phyloP scores from a whole-genome alignment of 768 basidiomycete species.

The Udeniomyces megalosporus region DNA sequence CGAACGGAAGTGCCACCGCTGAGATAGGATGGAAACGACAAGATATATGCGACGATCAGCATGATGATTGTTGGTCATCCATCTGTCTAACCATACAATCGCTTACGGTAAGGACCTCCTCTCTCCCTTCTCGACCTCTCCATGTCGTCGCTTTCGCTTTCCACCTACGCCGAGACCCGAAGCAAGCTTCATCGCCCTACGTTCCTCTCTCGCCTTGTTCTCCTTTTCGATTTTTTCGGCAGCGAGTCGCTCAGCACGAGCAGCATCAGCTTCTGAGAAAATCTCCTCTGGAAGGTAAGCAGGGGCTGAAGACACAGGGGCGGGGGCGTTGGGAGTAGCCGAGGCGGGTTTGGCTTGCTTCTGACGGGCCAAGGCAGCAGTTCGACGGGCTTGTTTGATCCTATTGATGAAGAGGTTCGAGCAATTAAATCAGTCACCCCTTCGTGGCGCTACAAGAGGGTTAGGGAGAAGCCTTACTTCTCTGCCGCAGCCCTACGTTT shows the following conservation, averaged over 20 bases:
- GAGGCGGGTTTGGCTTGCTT: neutral
- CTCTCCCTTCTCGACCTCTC: neutral
- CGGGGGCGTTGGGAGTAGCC: neutral
- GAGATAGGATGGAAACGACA: neutral
- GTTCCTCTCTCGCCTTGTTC: neutral
- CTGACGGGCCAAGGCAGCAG: neutral
- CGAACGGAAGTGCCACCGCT: neutral
- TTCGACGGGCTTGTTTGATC: conserved; percentile 3
- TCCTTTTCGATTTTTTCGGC: neutral
- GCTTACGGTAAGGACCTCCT: neutral
- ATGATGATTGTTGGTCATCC: too few species aligned
- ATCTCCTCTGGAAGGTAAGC: conserved; percentile 6
- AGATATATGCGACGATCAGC: too few species aligned
- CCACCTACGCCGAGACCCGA: neutral
- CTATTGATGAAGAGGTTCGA: neutral
- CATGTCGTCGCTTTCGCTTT: conserved; percentile 1
- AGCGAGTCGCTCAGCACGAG: neutral
- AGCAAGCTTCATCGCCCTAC: neutral
- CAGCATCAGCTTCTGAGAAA: neutral
- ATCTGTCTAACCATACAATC: neutral
- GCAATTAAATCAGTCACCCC: neutral
- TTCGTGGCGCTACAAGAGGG: neutral
- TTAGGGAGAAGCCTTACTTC: too few species aligned
- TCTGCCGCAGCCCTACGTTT: neutral
- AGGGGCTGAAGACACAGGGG: neutral